Base-by-base conservation (phyloP, 306 rosid species). In the Styphnolobium japonicum region DNA sequence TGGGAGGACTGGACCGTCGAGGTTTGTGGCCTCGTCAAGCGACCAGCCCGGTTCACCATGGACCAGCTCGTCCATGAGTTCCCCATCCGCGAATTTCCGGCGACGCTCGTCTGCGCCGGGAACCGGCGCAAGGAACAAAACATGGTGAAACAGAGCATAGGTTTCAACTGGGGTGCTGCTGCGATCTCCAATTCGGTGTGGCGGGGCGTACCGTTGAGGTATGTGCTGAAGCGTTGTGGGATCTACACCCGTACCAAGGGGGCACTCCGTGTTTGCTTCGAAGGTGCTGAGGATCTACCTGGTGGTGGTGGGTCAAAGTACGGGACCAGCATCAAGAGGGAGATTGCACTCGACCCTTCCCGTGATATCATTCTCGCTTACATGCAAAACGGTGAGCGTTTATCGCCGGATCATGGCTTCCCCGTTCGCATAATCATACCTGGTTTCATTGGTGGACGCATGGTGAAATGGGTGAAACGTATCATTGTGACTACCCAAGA, bases 241-340 rank as follows among this genome's bases (percentile, higher is more conserved):
- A 84, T 94, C 63, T 42, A 53, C 5, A 3, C 85, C 64, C 86
- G 96, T 0, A 72, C 66, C 0, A 75, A 83, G 0, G 98, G 93
- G 0, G 94, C 88, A 5, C 57, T 92, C 3, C 87, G 89, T 51
- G 97, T 92, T 16, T 90, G 93, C 65, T 94, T 94, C 15, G 97
- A 94, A 52, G 98, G 98, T 0, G 93, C 86, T 0, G 98, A 94
- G 81, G 93, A 92, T 57, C 70, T 94, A 18, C 94, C 97, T 0
- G 98, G 96, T 10, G 98, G 97, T n/a, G 97, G 97, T 18, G 98
- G 98, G 8, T 84, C 89, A 7, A 94, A 92, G 76, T 94, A 94
- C 67, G 97, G 86, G 0, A 94, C 98, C 0, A 94, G 97, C 18
- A 8, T 94, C 1, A 85, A 40, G 67, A 80, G 83, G 11, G 97